Evolutionary conservation across 2,329 filamentous ascomycete species (phyloP).

Genomic region (Cadophora gregata): DNA sequence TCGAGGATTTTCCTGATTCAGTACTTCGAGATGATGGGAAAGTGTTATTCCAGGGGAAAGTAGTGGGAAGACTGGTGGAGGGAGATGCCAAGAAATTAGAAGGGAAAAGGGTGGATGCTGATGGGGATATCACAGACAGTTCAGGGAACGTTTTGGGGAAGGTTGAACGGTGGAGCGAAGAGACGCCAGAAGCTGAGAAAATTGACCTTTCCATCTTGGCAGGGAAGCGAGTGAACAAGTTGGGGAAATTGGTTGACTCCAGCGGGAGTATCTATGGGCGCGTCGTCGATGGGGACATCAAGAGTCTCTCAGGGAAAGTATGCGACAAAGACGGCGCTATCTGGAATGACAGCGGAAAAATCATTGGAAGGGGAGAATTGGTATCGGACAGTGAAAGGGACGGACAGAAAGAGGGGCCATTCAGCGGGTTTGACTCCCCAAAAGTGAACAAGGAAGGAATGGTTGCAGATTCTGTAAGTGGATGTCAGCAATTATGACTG

Average conservation of each 20-base stretch:
- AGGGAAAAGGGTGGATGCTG: slow-evolving; percentile 70
- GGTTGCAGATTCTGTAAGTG: slow-evolving; percentile 68
- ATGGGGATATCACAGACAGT: slow-evolving; percentile 72
- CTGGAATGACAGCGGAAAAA: slow-evolving; percentile 73
- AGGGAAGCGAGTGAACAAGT: slow-evolving; percentile 75
- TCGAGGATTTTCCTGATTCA: slow-evolving; percentile 63
- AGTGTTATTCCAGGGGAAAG: slow-evolving; percentile 57
- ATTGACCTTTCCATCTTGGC: slow-evolving; percentile 66
- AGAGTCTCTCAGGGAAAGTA: slow-evolving; percentile 69
- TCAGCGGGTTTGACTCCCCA: slow-evolving; percentile 68
- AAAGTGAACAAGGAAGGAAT: slow-evolving; percentile 73
- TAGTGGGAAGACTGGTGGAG: slow-evolving; percentile 65
- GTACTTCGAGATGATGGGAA: slow-evolving; percentile 58
- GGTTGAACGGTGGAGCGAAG: slow-evolving; percentile 70
- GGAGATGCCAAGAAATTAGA: slow-evolving; percentile 68
- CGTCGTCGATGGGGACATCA: slow-evolving; percentile 69
- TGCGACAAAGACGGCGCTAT: slow-evolving; percentile 75
- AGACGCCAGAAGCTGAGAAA: slow-evolving; percentile 52
- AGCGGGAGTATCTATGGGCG: slow-evolving; percentile 64
- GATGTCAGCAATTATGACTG: no score
- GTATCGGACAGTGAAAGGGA: slow-evolving; percentile 71
- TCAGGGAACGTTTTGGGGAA: slow-evolving; percentile 71
- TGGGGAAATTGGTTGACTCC: slow-evolving; percentile 64
- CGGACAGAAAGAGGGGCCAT: slow-evolving; percentile 69
- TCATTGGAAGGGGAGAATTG: slow-evolving; percentile 71